Percentiles rank a stretch among this genome's conserved stretches.
These are phyloP conservation scores for Fragaria iinumae DNA, from an alignment of 306 rosid genomes.

Conservation along the genomic window DNA sequence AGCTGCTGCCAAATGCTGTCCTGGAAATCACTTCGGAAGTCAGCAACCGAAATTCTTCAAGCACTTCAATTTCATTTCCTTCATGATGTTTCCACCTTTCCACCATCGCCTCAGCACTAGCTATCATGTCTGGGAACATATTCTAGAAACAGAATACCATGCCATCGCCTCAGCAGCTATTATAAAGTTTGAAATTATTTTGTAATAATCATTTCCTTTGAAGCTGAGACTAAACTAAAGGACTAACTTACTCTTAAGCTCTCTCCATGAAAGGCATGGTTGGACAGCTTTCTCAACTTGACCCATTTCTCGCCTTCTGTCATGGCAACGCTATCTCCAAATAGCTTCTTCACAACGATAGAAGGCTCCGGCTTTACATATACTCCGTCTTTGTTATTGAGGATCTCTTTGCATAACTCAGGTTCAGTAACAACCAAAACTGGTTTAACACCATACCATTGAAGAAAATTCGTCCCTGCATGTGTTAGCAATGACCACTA, in stretches of 20 bases:
- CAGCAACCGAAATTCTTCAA: slow-evolving; percentile 19
- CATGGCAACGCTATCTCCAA: not conserved
- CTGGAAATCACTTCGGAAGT: slow-evolving; percentile 28
- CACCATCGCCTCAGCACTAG: slow-evolving; percentile 19
- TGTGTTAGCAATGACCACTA: not conserved
- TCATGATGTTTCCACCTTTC: slow-evolving; percentile 19
- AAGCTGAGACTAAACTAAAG: not conserved
- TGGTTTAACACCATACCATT: slow-evolving; percentile 31
- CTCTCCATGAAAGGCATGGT: slow-evolving; percentile 38
- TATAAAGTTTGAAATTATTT: not conserved
- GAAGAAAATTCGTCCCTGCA: slow-evolving; percentile 31
- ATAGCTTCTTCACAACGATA: not conserved
- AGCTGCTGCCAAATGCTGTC: slow-evolving; percentile 12
- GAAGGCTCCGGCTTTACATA: not conserved
- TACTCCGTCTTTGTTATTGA: slow-evolving; percentile 14
- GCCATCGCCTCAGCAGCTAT: not conserved
- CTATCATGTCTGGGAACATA: slow-evolving; percentile 22
- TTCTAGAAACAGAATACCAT: not conserved
- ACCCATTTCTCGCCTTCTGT: slow-evolving; percentile 37
- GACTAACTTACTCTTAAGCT: slow-evolving; percentile 32
- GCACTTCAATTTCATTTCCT: slow-evolving; percentile 23
- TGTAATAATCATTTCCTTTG: not conserved
- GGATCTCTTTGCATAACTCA: slow-evolving; percentile 24
- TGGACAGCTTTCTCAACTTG: slow-evolving; percentile 36
- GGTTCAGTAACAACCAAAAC: slow-evolving; percentile 26